Base-by-base conservation (phyloP, 805 yeast species). In the Yamadazyma phyllophila region DNA sequence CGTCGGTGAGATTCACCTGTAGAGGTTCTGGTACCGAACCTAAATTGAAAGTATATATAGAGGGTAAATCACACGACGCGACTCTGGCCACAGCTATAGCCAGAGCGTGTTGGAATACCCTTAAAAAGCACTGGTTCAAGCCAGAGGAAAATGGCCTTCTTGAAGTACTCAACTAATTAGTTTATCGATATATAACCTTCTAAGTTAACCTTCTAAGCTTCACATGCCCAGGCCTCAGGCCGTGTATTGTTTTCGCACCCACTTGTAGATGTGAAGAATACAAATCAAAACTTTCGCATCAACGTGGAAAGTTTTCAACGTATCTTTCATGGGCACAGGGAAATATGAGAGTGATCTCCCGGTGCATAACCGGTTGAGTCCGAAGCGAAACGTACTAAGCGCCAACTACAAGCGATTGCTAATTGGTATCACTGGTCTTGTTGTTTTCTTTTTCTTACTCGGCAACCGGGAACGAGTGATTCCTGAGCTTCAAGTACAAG, bases 21-120 rank as follows among this genome's bases (percentile, higher is more conserved):
- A 76, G 99, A 43, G 97, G 97, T 0, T 88, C 96, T 2, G 99
- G 99, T 9, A 92, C 99, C 0, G 99, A 92, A 62, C 97, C 97
- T 2, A 92, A 92, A 61, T 71, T 92, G 51, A 92, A 92, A 63
- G 87, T 92, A 0, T 92, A 92, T 65, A 83, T 92, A 29, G 99
- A 92, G 60, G 94, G 95, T 0, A 64, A 65, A 35, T 75, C 88
- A 0, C 41, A 50, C 0, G 61, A 69, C 7, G 86, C 76, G 36
- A 57, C 48, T 0, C 59, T 63, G 3, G 87, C 96, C 0, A 48
- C 54, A 0, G 48, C 36, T 0, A 57, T 83, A 7, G 92, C 96
- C 0, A 65, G 64, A 13, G 62, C 68, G 15, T 85, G 88, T 7
- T 92, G 97, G 97, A 60, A 32, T 7, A 33, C 39, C 7, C 26